Conservation (phyloP, 1,284 basidiomycete species). For the Heterobasidion occidentale region DNA sequence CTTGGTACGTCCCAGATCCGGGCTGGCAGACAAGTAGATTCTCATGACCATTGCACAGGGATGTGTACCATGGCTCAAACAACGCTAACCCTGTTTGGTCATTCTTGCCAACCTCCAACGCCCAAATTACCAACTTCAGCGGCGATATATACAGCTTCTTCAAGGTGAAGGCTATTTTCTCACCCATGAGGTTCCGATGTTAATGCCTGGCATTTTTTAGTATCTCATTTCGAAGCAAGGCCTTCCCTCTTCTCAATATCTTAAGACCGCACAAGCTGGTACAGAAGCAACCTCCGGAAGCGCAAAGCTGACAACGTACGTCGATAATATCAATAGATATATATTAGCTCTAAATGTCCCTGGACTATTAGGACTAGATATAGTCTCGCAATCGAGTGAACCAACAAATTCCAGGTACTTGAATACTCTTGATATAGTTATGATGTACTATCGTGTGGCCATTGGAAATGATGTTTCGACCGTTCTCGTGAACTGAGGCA, state of each 20-base stretch:
- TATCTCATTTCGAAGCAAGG: conserved; percentile 41
- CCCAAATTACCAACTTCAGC: conserved; percentile 38
- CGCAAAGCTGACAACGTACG: conserved; percentile 44
- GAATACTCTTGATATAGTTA: no score
- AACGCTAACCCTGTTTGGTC: conserved; percentile 55
- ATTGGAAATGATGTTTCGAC: no score
- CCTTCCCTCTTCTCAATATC: conserved; percentile 38
- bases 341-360: no score
- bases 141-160: conserved; percentile 51
- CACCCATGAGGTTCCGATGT: not conserved
- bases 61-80: conserved; percentile 52
- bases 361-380: no score
- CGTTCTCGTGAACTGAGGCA: no score
- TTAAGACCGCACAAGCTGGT: conserved; percentile 47
- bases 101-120: conserved; percentile 37
- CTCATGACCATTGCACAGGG: conserved; percentile 21
- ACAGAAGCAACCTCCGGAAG: conserved; percentile 49
- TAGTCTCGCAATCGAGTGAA: no score
- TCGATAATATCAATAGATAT: no score
- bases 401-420: no score
- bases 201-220: conserved; percentile 21
- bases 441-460: no score
- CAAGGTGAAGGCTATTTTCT: conserved; percentile 22
- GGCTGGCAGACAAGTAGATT: not conserved
- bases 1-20: conserved; percentile 29